Evolutionary conservation across 257 asterid species (phyloP).

Genomic region (Cruciata laevipes): DNA sequence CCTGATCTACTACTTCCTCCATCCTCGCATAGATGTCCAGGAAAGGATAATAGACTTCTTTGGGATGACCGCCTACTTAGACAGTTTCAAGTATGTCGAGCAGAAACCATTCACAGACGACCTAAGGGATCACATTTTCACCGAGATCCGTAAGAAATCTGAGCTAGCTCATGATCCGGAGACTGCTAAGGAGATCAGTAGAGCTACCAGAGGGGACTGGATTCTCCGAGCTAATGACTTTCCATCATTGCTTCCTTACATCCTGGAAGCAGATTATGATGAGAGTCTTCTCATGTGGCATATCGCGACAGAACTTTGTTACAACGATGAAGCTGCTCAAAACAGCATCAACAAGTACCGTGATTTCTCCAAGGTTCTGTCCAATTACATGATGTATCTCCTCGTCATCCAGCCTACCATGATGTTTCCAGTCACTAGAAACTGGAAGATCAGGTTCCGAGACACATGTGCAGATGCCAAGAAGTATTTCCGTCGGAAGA

Average conservation of each 20-base stretch:
- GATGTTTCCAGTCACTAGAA: too few species aligned
- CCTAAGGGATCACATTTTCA: conserved; percentile 31
- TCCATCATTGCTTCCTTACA: conserved; percentile 19
- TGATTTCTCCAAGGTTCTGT: conserved; percentile 33
- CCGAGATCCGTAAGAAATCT: conserved; percentile 29
- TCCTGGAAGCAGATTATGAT: conserved; percentile 33
- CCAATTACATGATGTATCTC: conserved; percentile 50
- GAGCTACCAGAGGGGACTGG: conserved; percentile 47
- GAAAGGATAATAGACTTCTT: too few species aligned
- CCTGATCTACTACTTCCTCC: too few species aligned
- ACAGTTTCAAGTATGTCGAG: too few species aligned
- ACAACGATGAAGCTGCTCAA: not conserved
- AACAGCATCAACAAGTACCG: not conserved
- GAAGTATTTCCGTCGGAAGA: too few species aligned
- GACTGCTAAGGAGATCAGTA: too few species aligned
- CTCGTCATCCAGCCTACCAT: conserved; percentile 45
- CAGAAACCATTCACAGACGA: conserved; percentile 6
- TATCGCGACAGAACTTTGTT: conserved; percentile 57
- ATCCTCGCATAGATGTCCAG: too few species aligned
- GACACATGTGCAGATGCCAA: too few species aligned
- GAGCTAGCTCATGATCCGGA: conserved; percentile 27
- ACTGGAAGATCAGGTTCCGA: too few species aligned
- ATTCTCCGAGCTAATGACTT: conserved; percentile 19
- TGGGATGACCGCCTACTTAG: too few species aligned
- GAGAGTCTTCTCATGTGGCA: conserved; percentile 48